These are phyloP conservation scores for Cyclotella distinguenda DNA, from an alignment of 108 stramenopile genomes.

Conservation along the genomic window DNA sequence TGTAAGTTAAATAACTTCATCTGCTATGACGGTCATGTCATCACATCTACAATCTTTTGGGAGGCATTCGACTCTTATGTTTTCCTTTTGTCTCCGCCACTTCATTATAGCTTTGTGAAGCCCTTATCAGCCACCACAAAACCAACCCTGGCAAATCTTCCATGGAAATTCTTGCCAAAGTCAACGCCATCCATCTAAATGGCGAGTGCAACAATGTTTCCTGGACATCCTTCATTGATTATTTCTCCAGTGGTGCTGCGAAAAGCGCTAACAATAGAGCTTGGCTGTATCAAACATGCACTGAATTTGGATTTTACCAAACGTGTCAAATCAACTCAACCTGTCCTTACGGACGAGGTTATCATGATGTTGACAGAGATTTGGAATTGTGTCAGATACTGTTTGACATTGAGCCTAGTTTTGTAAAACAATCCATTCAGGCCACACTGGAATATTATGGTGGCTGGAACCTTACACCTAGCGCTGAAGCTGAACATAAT, in stretches of 20 bases:
- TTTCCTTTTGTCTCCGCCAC: slow-evolving; percentile 3
- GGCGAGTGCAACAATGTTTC: slow-evolving; percentile 43
- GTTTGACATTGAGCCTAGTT: slow-evolving; percentile 63
- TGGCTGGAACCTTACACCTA: slow-evolving; percentile 63
- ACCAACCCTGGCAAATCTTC: slow-evolving; percentile 20
- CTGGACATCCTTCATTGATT: slow-evolving; percentile 43
- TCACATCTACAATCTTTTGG: background rate
- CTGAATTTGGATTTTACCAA: slow-evolving; percentile 96
- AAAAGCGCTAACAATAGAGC: slow-evolving; percentile 45
- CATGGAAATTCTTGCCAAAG: slow-evolving; percentile 55
- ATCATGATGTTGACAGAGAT: slow-evolving; percentile 71
- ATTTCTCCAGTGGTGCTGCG: slow-evolving; percentile 21
- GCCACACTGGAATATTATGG: slow-evolving; percentile 76
- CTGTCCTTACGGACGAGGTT: slow-evolving; percentile 86
- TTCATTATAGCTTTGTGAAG: slow-evolving; percentile 18
- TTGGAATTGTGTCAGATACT: slow-evolving; percentile 64
- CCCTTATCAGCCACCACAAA: slow-evolving; percentile 11
- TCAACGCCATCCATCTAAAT: slow-evolving; percentile 23
- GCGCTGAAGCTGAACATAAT: slow-evolving; percentile 3
- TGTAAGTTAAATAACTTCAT: slow-evolving; percentile 14
- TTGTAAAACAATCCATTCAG: slow-evolving; percentile 62
- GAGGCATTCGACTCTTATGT: background rate
- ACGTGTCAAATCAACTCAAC: slow-evolving; percentile 67
- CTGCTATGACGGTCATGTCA: background rate
- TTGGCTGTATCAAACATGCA: slow-evolving; percentile 95